phyloP scores from a whole-genome alignment of 768 basidiomycete genomes.

The Nidularia sp. region DNA sequence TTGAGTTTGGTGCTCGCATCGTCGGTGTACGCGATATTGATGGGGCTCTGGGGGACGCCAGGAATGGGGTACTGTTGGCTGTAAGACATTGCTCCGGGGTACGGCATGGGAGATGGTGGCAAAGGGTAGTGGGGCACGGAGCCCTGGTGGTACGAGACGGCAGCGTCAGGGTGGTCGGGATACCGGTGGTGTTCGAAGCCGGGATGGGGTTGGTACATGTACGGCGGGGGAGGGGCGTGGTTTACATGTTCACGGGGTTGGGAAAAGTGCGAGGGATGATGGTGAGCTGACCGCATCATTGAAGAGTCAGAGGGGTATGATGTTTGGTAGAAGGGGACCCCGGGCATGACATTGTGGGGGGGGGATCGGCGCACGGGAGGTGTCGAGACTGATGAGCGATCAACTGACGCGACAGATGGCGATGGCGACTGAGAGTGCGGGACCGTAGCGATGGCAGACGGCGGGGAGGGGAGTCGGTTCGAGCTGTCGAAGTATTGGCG shows the following conservation, averaged over 20 bases:
- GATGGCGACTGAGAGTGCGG: constrained; percentile 52
- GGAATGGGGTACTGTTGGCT: constrained; percentile 25
- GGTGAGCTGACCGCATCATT: constrained; percentile 12
- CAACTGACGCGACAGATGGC: constrained; percentile 53
- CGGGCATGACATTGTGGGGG: constrained; percentile 17
- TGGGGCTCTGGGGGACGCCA: constrained; percentile 17
- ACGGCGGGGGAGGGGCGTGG: constrained; percentile 13
- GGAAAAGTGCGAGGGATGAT: constrained; percentile 2
- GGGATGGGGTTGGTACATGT: constrained; percentile 7
- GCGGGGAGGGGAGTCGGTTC: constrained; percentile 25
- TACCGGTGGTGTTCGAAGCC: constrained; percentile 8
- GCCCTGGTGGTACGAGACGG: not conserved
- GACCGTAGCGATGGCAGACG: constrained; percentile 36
- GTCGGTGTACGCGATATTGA: constrained; percentile 53
- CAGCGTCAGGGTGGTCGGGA: constrained; percentile 7
- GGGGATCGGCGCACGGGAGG: constrained; percentile 47
- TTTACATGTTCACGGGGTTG: no score
- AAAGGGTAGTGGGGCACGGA: no score
- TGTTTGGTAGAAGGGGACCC: constrained; percentile 8
- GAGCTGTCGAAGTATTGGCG: constrained; percentile 27
- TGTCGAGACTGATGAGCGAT: constrained; percentile 52
- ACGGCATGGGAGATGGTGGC: constrained; percentile 3
- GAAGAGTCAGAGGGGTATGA: constrained; percentile 32
- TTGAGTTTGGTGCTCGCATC: constrained; percentile 79
- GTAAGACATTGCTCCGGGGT: constrained; percentile 13